Evolutionary conservation across 805 yeast genomes (phyloP), one percentile per base, ranked within the genome.

Genomic region (Suhomyces kilbournensis): DNA sequence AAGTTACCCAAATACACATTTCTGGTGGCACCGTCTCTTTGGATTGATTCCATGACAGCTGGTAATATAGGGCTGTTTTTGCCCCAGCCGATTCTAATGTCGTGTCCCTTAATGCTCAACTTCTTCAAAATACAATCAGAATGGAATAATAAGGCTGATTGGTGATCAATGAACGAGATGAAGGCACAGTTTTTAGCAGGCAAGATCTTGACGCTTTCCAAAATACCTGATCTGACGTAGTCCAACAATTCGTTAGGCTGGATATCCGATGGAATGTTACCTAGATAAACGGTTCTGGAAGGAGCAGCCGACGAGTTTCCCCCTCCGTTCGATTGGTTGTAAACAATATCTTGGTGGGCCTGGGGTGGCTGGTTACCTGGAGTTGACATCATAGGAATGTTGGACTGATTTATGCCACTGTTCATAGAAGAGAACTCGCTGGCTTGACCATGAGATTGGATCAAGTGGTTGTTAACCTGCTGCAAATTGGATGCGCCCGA

Each of bases 11-110:
- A 76, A 65, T 90, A 92, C 34, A 93, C 97, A 65, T 93, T 92
- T 74, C 99, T 83, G 9, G 97, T 90, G 5, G 98, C 98, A 47
- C 90, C 89, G 59, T 90, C 93, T 56, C 88, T 82, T 52, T 84
- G 83, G 51, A 94, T 90, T 15, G 91, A 85, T 32, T 85, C 81
- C 49, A 83, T 74, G 6, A 93, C 92, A 7, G 86, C 78, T 1
- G 96, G 88, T 53, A 83, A 84, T 34, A 91, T 82, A 1, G 88
- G 83, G 2, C 86, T 76, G 39, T 90, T 83, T 59, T 87, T 87
- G 19, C 97, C 97, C 98, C 98, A 94, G 10, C 97, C 97, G 54
- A 93, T 81, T 63, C 90, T 82, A 52, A 92, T 82, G 62, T 89
- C 96, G 58, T 86, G 84, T 45, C 90, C 91, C 59, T 83, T 84